Base-by-base conservation (phyloP, 345 rosid genomes). In the Sonneratia caseolaris region DNA sequence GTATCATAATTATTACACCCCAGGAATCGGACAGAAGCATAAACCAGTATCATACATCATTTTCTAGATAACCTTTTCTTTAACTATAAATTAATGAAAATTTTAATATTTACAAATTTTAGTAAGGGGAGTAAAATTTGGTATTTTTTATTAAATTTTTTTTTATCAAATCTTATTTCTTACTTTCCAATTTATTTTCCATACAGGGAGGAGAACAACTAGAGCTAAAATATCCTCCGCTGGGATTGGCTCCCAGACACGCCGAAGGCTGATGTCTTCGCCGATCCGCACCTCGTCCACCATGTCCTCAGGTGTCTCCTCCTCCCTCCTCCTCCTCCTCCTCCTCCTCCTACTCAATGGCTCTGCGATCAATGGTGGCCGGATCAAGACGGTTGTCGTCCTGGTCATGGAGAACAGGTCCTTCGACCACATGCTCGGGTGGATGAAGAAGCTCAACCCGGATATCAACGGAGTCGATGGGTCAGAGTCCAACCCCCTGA, bases 371-470 rank as follows among this genome's bases (percentile, higher is more conserved):
- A 67, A 73, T 21, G 82, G 77, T 27, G 73, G 76, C 45, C 90
- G 93, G 9, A 87, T 94, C 76, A 85, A 86, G 75, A 90, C 89
- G 36, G 73, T 94, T 0, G 96, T 94, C 3, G 89, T 91, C 1
- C 69, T 94, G 0, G 97, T 94, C 24, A 94, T 91, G 98, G 98
- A 94, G 72, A 94, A 94, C 75, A 79, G 98, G 65, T 94, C 98
- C 0, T 91, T 94, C 66, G 98, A 94, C 70, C 98, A 91, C 86
- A 94, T 91, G 97, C 81, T 94, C 4, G 98, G 98, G 0, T 91
- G 98, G 98, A 90, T 94, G 98, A 94, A 91, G 82, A 87, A 84
- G 70, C 76, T 90, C 70, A 90, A 91, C 86, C 90, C 95, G 1
- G 85, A 88, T 37, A 94, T 94, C 87, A 76, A 91, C 79, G 96